Base-by-base conservation (phyloP, 2,329 filamentous ascomycete genomes). In the Madurella fahalii region DNA sequence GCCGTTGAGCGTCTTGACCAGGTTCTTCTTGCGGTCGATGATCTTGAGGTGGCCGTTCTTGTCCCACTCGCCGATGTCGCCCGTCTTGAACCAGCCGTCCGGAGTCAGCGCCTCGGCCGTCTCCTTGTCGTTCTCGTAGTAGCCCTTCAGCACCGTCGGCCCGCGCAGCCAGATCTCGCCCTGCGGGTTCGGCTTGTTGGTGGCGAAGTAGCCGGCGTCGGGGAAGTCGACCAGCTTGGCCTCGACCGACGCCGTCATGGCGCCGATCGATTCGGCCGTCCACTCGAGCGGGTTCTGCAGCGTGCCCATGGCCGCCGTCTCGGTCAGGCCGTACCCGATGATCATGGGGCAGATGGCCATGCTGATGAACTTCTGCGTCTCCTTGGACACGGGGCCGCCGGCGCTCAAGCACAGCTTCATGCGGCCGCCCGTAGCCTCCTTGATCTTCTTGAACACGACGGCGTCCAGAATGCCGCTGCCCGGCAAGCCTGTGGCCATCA, bases 341-440 rank as follows among this genome's bases (percentile, higher is more conserved):
- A 95, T 89, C 90, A 95, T 93, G 42, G 90, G 90, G 48, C 87
- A 87, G 64, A 95, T 90, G 48, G 88, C 87, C 80, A 94, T 85
- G 42, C 90, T 95, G 67, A 95, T 85, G 79, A 95, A 95, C 54
- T 83, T 83, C 68, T 92, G 87, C 0, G 90, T 95, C 47, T 95
- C 90, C 72, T 87, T 90, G 31, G 90, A 83, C 43, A 95, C 81
- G 5, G 90, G 90, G 1, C 90, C 90, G 68, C 90, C 90, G 56
- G 90, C 90, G 69, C 90, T 94, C 83, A 95, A 79, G 74, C 87
- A 87, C 48, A 95, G 82, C 65, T 89, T 86, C 60, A 95, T 76
- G 56, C 82, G 81, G 48, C 90, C 90, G 68, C 90, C 90, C 2
- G 90, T 95, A 13, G 90, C 90, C 65, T 94, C 90, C 74, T 90